phyloP scores from a whole-genome alignment of 106 monocot genomes.

The Allium sativum region DNA sequence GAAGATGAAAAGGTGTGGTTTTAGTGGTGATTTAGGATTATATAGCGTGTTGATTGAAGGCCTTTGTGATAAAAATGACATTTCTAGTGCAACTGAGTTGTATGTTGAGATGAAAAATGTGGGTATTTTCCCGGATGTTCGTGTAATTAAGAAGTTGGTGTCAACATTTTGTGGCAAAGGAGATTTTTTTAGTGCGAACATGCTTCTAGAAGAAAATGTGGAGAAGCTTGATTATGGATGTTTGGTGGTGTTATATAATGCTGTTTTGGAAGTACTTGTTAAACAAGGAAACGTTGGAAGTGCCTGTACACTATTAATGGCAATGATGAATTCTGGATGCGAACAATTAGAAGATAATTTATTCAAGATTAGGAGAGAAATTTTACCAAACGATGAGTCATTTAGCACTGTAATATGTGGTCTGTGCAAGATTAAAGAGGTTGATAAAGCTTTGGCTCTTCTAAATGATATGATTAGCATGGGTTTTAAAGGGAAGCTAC shows the following conservation, averaged over 20 bases:
- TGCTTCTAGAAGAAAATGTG: slow-evolving; percentile 35
- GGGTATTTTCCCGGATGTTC: slow-evolving; percentile 31
- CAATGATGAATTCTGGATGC: slow-evolving; percentile 31
- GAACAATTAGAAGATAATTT: background rate
- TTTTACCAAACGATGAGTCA: slow-evolving; percentile 52
- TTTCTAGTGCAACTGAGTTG: slow-evolving; percentile 30
- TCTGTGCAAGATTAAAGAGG: slow-evolving; percentile 43
- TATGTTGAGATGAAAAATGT: slow-evolving; percentile 57
- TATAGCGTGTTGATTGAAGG: slow-evolving; percentile 54
- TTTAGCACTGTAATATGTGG: slow-evolving; percentile 49
- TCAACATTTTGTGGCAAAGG: slow-evolving; percentile 32
- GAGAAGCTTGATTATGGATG: slow-evolving; percentile 14
- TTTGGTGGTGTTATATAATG: slow-evolving; percentile 39
- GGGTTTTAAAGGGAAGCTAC: slow-evolving; percentile 48
- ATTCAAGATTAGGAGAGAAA: slow-evolving; percentile 22
- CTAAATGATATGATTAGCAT: slow-evolving; percentile 42
- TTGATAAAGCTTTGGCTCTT: slow-evolving; percentile 56
- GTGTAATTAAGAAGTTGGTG: slow-evolving; percentile 42
- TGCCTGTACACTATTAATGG: slow-evolving; percentile 35
- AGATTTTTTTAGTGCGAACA: slow-evolving; percentile 20
- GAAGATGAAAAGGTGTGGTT: slow-evolving; percentile 50
- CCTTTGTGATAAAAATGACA: slow-evolving; percentile 38
- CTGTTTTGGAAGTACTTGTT: slow-evolving; percentile 45
- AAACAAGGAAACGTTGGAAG: slow-evolving; percentile 22
- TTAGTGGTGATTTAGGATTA: slow-evolving; percentile 37